Evolutionary conservation across 352 stramenopile genomes (phyloP).

Genomic region (Phytopythium vexans): DNA sequence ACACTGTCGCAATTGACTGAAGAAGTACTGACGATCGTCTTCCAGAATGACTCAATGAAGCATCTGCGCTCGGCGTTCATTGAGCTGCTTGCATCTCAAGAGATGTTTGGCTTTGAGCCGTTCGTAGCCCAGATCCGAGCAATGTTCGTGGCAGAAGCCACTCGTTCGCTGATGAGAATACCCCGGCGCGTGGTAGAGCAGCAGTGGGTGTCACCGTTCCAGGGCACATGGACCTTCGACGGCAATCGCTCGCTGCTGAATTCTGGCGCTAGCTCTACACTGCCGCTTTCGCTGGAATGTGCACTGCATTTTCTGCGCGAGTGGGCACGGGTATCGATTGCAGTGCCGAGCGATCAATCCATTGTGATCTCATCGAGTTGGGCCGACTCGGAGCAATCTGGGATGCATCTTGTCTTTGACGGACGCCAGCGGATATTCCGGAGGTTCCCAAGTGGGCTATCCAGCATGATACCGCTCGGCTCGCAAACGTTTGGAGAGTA

Average conservation of each 20-base stretch:
- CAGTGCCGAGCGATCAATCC: slow-evolving; percentile 8
- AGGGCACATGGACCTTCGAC: slow-evolving; percentile 24
- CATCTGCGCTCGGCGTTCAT: slow-evolving; percentile 22
- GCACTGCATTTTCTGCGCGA: slow-evolving; percentile 31
- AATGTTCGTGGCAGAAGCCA: slow-evolving; percentile 14
- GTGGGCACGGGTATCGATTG: slow-evolving; percentile 18
- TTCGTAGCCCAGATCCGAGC: slow-evolving; percentile 35
- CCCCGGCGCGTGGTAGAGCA: slow-evolving; percentile 1
- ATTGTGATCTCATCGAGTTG: slow-evolving; percentile 14
- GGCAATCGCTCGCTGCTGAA: slow-evolving; percentile 15
- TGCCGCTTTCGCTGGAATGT: slow-evolving; percentile 15
- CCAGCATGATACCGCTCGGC: slow-evolving; percentile 28
- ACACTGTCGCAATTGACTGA: slow-evolving; percentile 23
- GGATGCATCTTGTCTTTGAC: slow-evolving; percentile 34
- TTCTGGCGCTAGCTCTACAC: slow-evolving; percentile 7
- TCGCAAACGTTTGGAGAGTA: slow-evolving; percentile 42
- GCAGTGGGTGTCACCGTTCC: slow-evolving; percentile 11
- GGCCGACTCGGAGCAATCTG: slow-evolving; percentile 6
- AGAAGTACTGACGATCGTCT: slow-evolving; percentile 31
- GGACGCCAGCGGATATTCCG: slow-evolving; percentile 33
- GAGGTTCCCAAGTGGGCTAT: slow-evolving; percentile 42
- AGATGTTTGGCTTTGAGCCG: slow-evolving; percentile 31
- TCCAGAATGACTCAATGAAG: slow-evolving; percentile 29
- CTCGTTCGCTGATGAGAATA: neutral
- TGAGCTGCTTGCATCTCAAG: slow-evolving; percentile 20